Conservation (phyloP, 1,139 yeast species). For the Hansenula sp. region DNA sequence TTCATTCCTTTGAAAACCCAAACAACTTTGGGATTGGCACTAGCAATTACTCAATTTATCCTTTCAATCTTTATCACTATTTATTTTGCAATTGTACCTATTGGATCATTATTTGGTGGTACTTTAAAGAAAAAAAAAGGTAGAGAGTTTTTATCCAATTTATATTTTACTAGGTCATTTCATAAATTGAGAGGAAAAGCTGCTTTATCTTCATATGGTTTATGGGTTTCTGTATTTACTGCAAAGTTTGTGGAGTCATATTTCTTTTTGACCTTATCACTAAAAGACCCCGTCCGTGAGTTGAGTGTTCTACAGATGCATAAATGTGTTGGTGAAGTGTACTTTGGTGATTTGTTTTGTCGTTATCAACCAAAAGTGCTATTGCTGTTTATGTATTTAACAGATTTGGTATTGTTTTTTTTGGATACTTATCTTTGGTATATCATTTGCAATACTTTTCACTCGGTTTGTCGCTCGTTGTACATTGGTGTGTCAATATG, state of each 20-base stretch:
- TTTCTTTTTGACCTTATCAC: constrained; percentile 60
- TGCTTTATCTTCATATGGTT: constrained; percentile 60
- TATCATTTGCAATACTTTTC: constrained; percentile 64
- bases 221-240: constrained; percentile 59
- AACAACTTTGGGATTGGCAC: constrained; percentile 29
- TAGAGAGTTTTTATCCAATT: constrained; percentile 28
- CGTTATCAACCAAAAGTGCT: constrained; percentile 57
- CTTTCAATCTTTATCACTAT: constrained; percentile 38
- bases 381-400: constrained; percentile 57
- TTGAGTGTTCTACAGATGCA: constrained; percentile 33
- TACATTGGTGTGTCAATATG: constrained; percentile 70
- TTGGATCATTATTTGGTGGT: constrained; percentile 38
- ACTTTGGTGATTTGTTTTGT: constrained; percentile 51
- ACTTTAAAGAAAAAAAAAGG: constrained; percentile 22
- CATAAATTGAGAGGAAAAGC: constrained; percentile 52
- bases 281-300: constrained; percentile 63
- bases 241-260: constrained; percentile 66
- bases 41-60: constrained; percentile 41
- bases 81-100: constrained; percentile 43
- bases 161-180: constrained; percentile 43
- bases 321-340: constrained; percentile 53
- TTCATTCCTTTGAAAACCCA: constrained; percentile 31
- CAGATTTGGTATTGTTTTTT: constrained; percentile 65
- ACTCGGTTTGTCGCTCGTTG: constrained; percentile 68
- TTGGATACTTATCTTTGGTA: constrained; percentile 77